Base-by-base conservation (phyloP, 2,329 filamentous ascomycete species). In the Cyclaneusma minus region DNA sequence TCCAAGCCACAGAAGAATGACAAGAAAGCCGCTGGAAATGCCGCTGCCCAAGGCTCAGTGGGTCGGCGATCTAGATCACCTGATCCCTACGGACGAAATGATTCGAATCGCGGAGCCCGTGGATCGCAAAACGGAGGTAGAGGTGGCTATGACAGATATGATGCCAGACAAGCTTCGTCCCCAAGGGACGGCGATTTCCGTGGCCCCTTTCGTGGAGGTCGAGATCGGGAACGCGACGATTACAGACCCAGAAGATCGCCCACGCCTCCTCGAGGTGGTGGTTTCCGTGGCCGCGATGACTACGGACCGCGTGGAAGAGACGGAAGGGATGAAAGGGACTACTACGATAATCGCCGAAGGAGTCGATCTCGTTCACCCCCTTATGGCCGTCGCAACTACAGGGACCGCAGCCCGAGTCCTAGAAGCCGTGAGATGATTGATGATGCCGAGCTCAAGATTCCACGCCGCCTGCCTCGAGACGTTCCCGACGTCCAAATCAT, bases 401-500 rank as follows among this genome's bases (percentile, higher is more conserved):
- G 75, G 28, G 64, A 69, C 36, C 64, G 81, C 35, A 85, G 76
- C 33, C 72, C 73, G 3, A 83, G 74, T 33, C 81, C 81, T 16
- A 52, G 62, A 25, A 51, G 64, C 13, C 54, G 60, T 19, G 54
- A 63, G 24, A 50, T 58, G 30, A 64, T 75, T 28, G 55, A 58
- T 17, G 69, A 78, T 35, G 58, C 65, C 20, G 65, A 68, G 18
- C 57, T 84, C 8, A 75, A 79, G 16, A 66, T 92, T 6, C 81
- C 83, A 22, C 68, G 73, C 29, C 65, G 84, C 30, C 68, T 72
- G 31, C 72, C 80, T 4, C 58, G 65, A 30, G 71, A 89, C 36
- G 73, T 94, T 13, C 85, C 87, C 3, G 84, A 95, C 40, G 78
- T 94, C 10, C 84, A 94, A 47, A 70, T 95, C 16, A 68, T 94